phyloP scores from a whole-genome alignment of 2,329 filamentous ascomycete genomes.

The Pyrenophora graminea region DNA sequence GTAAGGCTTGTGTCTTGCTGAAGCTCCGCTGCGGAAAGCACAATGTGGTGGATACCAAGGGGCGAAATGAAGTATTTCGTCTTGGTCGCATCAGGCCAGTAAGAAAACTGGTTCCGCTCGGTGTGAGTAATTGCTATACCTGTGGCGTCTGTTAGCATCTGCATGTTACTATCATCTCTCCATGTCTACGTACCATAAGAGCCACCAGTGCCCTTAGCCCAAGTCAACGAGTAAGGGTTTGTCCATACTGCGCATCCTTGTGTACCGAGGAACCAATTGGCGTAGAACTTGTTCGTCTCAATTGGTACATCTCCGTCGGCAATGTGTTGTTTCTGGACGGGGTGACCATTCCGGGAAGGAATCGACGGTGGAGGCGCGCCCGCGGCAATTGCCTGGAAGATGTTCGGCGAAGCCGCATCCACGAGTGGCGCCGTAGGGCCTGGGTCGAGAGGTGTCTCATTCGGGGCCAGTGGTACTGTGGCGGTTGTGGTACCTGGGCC shows the following conservation, averaged over 20 bases:
- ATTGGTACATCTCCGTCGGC: constrained; percentile 54
- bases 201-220: constrained; percentile 56
- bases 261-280: constrained; percentile 77
- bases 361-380: constrained; percentile 48
- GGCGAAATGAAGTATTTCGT: constrained; percentile 79
- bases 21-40: constrained; percentile 80
- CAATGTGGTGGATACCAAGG: constrained; percentile 78
- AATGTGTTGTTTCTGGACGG: constrained; percentile 46
- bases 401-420: constrained; percentile 25
- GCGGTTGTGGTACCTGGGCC: constrained; percentile 25
- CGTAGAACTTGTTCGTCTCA: constrained; percentile 72
- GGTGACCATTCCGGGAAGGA: constrained; percentile 45
- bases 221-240: constrained; percentile 61
- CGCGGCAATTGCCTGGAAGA: constrained; percentile 51
- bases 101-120: constrained; percentile 68
- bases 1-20: constrained; percentile 61
- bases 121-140: constrained; percentile 73
- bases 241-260: constrained; percentile 73
- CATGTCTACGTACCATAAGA: constrained; percentile 66
- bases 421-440: constrained; percentile 25
- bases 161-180: neutral
- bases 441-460: constrained; percentile 35
- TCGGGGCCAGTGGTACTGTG: constrained; percentile 30
- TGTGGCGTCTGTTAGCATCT: neutral
- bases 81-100: constrained; percentile 32